A percentile compares a stretch with the other conserved stretches of the same genome.
phyloP scores from a whole-genome alignment of 768 basidiomycete genomes.

The Termitomyces sp. region DNA sequence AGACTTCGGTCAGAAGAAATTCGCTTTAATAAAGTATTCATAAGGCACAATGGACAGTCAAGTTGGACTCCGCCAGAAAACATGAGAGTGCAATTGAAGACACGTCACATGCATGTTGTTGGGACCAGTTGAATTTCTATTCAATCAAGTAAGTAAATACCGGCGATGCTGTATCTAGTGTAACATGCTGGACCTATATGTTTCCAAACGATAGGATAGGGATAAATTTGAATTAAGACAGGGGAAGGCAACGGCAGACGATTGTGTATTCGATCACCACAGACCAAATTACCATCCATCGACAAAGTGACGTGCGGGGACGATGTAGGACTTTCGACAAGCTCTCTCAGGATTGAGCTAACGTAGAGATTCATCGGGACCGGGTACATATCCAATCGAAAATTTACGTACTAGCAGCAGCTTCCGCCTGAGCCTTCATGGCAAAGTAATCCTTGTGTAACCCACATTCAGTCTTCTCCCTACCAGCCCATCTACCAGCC shows the following conservation, averaged over 20 bases:
- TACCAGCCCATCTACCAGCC: slow-evolving; percentile 88
- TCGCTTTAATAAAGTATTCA: slow-evolving; percentile 12
- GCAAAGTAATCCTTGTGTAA: slow-evolving; percentile 87
- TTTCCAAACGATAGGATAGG: slow-evolving; percentile 4
- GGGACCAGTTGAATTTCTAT: neutral
- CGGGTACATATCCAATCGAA: neutral
- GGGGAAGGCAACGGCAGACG: neutral
- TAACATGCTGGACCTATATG: slow-evolving; percentile 1
- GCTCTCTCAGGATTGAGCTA: neutral
- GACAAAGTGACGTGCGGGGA: neutral
- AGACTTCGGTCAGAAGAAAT: slow-evolving; percentile 6
- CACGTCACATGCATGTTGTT: slow-evolving; percentile 18
- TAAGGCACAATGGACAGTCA: slow-evolving; percentile 3
- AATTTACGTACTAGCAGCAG: slow-evolving; percentile 13
- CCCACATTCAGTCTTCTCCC: slow-evolving; percentile 92
- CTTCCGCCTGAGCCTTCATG: slow-evolving; percentile 55
- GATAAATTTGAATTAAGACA: neutral
- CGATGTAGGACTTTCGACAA: neutral
- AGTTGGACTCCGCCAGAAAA: slow-evolving; percentile 14
- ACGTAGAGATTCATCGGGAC: neutral
- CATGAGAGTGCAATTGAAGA: neutral
- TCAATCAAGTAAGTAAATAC: neutral
- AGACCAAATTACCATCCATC: slow-evolving; percentile 2
- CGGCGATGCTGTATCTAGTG: neutral
- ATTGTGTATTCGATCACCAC: neutral